Evolutionary conservation across 495 filamentous ascomycete genomes (phyloP).

Genomic region (Talaromyces nanjingensis): DNA sequence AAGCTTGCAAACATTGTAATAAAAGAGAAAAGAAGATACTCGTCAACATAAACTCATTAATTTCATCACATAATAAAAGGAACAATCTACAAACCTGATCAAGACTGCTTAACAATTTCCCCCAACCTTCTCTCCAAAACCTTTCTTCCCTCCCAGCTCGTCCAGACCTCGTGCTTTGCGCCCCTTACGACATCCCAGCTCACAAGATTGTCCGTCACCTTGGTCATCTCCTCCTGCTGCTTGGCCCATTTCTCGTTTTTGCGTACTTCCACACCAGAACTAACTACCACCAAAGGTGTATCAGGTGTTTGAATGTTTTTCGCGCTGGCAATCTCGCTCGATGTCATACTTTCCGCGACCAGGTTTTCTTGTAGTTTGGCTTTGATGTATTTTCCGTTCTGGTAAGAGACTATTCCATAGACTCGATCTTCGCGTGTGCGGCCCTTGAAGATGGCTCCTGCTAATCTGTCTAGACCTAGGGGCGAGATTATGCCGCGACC

Average conservation of each 20-base stretch:
- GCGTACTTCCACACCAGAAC: conserved; percentile 57
- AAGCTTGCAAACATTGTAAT: background rate
- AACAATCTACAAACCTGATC: background rate
- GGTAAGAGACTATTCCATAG: conserved; percentile 68
- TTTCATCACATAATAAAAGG: background rate
- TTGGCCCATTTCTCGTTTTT: conserved; percentile 64
- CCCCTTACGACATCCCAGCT: conserved; percentile 81
- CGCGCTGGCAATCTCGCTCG: conserved; percentile 70
- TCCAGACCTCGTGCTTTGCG: conserved; percentile 86
- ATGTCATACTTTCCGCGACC: conserved; percentile 73
- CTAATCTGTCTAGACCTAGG: conserved; percentile 71
- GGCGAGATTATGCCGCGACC: conserved; percentile 76
- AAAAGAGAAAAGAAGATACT: background rate
- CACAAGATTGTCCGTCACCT: conserved; percentile 65
- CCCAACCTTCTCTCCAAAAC: conserved; percentile 64
- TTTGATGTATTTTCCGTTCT: conserved; percentile 74
- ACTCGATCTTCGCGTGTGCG: conserved; percentile 77
- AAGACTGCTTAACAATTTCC: conserved; percentile 43
- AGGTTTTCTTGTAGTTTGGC: conserved; percentile 89
- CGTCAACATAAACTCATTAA: background rate
- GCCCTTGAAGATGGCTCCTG: conserved; percentile 70
- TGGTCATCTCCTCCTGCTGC: conserved; percentile 76
- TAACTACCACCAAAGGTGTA: conserved; percentile 73
- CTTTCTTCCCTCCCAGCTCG: conserved; percentile 54
- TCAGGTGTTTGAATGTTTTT: conserved; percentile 66